Evolutionary conservation across 1,139 yeast genomes (phyloP).

Genomic region (Pichia sp.): DNA sequence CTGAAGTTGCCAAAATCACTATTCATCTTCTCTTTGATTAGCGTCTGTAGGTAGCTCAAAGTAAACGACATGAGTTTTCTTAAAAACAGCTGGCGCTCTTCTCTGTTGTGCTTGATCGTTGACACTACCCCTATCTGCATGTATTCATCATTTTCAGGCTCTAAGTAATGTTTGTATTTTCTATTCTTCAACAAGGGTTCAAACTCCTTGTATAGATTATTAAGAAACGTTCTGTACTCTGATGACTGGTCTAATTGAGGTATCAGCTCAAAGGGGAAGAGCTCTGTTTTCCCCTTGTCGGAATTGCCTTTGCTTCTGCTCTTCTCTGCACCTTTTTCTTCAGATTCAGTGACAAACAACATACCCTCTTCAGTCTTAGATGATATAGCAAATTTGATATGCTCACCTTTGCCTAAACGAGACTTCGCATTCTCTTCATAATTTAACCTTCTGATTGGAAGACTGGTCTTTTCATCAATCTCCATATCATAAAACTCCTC

Average conservation of each 20-base stretch:
- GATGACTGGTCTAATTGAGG: constrained; percentile 34
- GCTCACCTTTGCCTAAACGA: constrained; percentile 2
- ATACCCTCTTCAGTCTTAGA: constrained; percentile 10
- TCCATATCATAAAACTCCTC: constrained; percentile 29
- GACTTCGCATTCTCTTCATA: constrained; percentile 28
- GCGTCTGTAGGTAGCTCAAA: constrained; percentile 19
- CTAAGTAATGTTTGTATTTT: constrained; percentile 24
- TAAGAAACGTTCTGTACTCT: constrained; percentile 36
- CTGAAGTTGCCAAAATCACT: constrained; percentile 14
- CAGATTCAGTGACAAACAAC: constrained; percentile 4
- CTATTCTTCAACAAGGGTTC: constrained; percentile 28
- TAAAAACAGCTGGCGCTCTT: constrained; percentile 21
- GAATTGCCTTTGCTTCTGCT: constrained; percentile 1
- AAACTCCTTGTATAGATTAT: constrained; percentile 22
- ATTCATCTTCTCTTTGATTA: constrained; percentile 23
- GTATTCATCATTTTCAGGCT: constrained; percentile 21
- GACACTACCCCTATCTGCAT: constrained; percentile 29
- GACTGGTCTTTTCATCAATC: constrained; percentile 37
- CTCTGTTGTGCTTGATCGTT: constrained; percentile 20
- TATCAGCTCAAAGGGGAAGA: constrained; percentile 39
- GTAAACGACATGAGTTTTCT: constrained; percentile 21
- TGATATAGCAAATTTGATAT: constrained; percentile 7
- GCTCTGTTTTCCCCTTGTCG: constrained; percentile 20
- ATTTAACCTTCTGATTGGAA: constrained; percentile 34
- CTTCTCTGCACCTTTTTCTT: constrained; percentile 10